phyloP scores from a whole-genome alignment of 1,284 basidiomycete species.

The Irpex lacteus region DNA sequence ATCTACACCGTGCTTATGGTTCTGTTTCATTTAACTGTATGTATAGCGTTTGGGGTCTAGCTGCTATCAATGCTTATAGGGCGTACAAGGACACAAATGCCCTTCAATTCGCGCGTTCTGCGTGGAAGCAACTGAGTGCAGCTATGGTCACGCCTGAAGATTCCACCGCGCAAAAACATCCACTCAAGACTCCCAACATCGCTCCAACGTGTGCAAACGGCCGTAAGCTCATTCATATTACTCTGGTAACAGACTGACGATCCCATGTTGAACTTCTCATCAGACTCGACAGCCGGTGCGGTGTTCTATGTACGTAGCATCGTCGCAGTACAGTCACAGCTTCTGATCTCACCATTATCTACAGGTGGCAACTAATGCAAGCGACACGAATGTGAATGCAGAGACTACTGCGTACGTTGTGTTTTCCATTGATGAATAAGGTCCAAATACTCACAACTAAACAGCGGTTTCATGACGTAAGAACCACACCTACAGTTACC shows the following conservation, averaged over 20 bases:
- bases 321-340: not conserved
- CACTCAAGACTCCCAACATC: not conserved
- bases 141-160: not conserved
- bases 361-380: not conserved
- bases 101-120: not conserved
- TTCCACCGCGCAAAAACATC: not conserved
- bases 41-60: conserved; percentile 2
- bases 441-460: not conserved
- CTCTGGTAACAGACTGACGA: not conserved
- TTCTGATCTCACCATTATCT: not conserved
- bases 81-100: conserved; percentile 1
- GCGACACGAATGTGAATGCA: not conserved
- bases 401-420: not conserved
- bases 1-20: not conserved
- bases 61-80: conserved; percentile 2
- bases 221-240: not conserved
- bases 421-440: not conserved
- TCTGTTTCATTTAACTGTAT: not conserved
- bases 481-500: not conserved
- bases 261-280: not conserved
- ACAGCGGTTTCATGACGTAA: not conserved
- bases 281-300: conserved; percentile 7
- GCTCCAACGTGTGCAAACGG: not conserved
- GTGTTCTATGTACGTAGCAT: conserved; percentile 6
- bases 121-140: not conserved